phyloP scores from a whole-genome alignment of 768 basidiomycete species.

The Boletus huronensis region DNA sequence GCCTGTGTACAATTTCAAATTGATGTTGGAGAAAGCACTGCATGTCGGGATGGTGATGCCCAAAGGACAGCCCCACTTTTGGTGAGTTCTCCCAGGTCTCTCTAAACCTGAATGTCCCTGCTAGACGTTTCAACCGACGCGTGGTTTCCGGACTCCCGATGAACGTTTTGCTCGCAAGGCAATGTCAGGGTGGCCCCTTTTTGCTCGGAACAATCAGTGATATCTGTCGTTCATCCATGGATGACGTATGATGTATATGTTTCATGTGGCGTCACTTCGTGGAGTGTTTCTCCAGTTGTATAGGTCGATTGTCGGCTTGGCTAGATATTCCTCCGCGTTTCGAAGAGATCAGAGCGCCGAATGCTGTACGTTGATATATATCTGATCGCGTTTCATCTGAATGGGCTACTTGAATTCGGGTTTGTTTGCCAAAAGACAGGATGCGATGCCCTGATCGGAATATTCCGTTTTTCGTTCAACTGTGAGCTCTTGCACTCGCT shows the following conservation, averaged over 20 bases:
- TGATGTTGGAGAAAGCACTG: neutral
- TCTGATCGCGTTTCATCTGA: constrained; percentile 5
- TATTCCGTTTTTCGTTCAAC: neutral
- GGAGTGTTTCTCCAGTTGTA: neutral
- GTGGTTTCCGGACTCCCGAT: neutral
- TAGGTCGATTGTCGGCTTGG: neutral
- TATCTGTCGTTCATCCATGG: neutral
- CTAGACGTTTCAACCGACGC: neutral
- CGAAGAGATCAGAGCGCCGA: neutral
- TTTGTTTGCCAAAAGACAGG: neutral
- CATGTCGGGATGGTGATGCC: neutral
- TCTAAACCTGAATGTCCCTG: neutral
- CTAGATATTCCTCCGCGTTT: neutral
- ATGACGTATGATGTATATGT: neutral
- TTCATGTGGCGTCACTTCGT: neutral
- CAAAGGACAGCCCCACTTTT: neutral
- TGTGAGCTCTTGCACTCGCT: neutral
- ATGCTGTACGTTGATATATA: neutral
- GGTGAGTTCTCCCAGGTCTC: neutral
- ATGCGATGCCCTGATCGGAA: neutral
- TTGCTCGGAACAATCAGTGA: neutral
- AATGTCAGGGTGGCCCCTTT: neutral
- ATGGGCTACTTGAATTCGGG: neutral
- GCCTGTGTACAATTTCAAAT: neutral
- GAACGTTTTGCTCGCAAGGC: neutral